Evolutionary conservation across 2,329 filamentous ascomycete genomes (phyloP), one percentile per base, ranked within the genome.

Genomic region (Xylaria multiplex): DNA sequence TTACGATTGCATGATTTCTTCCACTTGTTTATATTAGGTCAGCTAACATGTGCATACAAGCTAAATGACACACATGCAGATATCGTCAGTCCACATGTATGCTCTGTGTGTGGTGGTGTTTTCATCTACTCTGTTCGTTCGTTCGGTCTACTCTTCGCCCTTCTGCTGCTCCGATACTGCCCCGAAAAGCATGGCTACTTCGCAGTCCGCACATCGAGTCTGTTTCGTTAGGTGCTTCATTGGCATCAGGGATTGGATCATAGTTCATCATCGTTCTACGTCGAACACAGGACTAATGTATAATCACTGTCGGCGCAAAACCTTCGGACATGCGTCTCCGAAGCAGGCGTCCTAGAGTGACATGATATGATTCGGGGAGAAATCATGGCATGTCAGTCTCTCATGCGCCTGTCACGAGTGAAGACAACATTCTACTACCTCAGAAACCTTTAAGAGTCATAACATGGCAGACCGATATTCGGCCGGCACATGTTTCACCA

Each of bases 341-440:
- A 24, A 27, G 24, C 43, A 61, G 32, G 19, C 13, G 6, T 42
- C 42, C 46, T 52, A 35, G 22, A 55, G 50, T 60, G 37, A 52
- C 30, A 59, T 57, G 24, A 42, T 66, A 50, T 46, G 30, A 54
- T 49, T 30, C 49, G 37, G 30, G 49, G 13, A 22, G 48, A 27
- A 27, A 32, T 49, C 14, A 35, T 24, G 13, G n/a, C 14, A 40
- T 2, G 35, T 8, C 35, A 43, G 48, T 37, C 43, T 45, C 37
- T 27, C 49, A 30, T 57, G 43, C 3, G 35, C 19, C 49, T 46
- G 30, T 13, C 32, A 11, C 13, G 54, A 24, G 42, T 27, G 48
- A 59, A 64, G 57, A 63, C 62, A 49, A 59, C 52, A 56, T 62
- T 62, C 50, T 59, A 67, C 67, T 13, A 42, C 64, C 11, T 64